phyloP scores from a whole-genome alignment of 2,329 filamentous ascomycete species.

The Sarocladiaceae sp. region DNA sequence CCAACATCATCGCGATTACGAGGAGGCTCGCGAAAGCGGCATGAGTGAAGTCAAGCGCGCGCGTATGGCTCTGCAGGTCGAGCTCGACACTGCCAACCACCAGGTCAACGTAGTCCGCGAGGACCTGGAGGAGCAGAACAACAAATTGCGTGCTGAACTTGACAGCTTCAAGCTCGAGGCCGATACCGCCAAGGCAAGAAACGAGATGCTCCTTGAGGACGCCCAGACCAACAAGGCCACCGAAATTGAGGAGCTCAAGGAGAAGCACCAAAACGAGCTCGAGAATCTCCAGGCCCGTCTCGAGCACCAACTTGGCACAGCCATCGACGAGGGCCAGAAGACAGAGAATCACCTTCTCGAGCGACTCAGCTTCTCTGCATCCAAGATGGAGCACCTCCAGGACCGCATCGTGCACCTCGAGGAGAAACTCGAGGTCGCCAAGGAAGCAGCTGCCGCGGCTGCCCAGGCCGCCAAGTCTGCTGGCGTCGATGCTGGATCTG shows the following conservation, averaged over 20 bases:
- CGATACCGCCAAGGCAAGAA: slow-evolving; percentile 72
- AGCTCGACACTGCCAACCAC: slow-evolving; percentile 77
- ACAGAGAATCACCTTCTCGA: slow-evolving; percentile 75
- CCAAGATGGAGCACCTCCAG: slow-evolving; percentile 78
- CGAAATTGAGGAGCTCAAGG: slow-evolving; percentile 41
- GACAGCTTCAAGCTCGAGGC: slow-evolving; percentile 73
- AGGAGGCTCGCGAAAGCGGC: slow-evolving; percentile 74
- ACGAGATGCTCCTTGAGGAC: slow-evolving; percentile 80
- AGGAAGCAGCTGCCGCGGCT: slow-evolving; percentile 78
- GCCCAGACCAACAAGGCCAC: slow-evolving; percentile 62
- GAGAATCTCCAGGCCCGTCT: slow-evolving; percentile 73
- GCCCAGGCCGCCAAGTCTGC: slow-evolving; percentile 64
- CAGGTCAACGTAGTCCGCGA: slow-evolving; percentile 78
- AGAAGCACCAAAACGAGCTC: slow-evolving; percentile 60
- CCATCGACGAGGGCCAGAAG: slow-evolving; percentile 74
- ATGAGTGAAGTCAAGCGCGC: slow-evolving; percentile 76
- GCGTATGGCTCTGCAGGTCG: slow-evolving; percentile 69
- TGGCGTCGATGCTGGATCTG: slow-evolving; percentile 30
- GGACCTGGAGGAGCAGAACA: slow-evolving; percentile 74
- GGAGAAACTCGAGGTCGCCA: slow-evolving; percentile 85
- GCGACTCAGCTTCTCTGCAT: slow-evolving; percentile 72
- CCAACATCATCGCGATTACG: slow-evolving; percentile 72
- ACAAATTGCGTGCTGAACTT: slow-evolving; percentile 64
- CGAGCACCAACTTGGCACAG: slow-evolving; percentile 65
- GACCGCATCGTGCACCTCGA: slow-evolving; percentile 81